Conservation (phyloP, 495 filamentous ascomycete species). For the Pseudoneurospora amorphoporcata region DNA sequence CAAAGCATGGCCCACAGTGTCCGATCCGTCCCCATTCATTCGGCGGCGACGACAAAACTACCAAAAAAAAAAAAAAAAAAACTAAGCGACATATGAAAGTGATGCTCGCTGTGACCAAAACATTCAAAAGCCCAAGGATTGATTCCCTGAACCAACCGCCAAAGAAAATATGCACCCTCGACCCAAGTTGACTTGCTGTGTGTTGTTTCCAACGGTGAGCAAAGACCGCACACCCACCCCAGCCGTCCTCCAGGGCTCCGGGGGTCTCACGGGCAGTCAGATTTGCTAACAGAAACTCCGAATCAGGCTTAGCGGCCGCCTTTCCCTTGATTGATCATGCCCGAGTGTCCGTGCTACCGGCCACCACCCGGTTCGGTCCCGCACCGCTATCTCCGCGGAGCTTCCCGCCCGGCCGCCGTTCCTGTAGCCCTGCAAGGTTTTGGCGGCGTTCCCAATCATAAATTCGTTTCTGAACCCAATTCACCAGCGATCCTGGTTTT, state of each 20-base stretch:
- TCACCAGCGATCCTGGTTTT: no score
- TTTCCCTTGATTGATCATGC: neutral
- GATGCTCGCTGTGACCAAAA: neutral
- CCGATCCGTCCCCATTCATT: neutral
- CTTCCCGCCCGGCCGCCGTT: neutral
- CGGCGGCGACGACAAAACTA: neutral
- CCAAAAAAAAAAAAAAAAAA: neutral
- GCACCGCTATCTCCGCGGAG: neutral
- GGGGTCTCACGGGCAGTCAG: conserved; percentile 8
- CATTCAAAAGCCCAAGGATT: neutral
- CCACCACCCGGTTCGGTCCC: neutral
- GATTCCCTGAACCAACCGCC: neutral
- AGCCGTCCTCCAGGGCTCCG: neutral
- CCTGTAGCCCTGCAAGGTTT: no score
- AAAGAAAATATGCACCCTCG: neutral
- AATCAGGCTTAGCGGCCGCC: conserved; percentile 8
- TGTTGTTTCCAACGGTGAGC: neutral
- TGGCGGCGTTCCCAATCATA: no score
- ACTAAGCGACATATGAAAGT: neutral
- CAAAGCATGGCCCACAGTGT: neutral
- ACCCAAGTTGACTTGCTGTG: neutral
- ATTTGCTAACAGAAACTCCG: conserved; percentile 25
- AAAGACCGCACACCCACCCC: neutral
- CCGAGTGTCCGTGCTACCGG: neutral
- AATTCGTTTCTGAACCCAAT: no score